These are phyloP conservation scores for Capillidium rhysosporum DNA, from an alignment of 371 early-diverging fungal species.

Conservation along the genomic window DNA sequence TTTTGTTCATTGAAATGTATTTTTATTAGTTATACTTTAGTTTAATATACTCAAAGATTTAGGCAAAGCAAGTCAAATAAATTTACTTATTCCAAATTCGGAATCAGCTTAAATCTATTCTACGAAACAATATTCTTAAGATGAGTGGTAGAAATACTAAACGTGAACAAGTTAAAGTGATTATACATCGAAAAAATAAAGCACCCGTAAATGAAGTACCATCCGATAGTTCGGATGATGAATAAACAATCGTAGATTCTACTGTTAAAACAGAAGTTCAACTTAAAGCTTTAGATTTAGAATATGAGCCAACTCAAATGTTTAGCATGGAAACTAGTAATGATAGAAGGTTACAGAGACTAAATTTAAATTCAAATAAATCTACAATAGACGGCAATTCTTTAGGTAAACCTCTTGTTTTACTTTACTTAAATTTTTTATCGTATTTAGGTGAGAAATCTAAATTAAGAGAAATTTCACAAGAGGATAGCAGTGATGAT, in stretches of 20 bases:
- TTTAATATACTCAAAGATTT: no score
- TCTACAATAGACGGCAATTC: not conserved
- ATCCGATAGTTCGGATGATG: not conserved
- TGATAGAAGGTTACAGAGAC: not conserved
- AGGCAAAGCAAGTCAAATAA: no score
- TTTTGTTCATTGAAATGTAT: no score
- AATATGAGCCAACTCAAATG: not conserved
- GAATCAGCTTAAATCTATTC: no score
- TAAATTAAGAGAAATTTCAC: not conserved
- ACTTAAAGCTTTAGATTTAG: no score
- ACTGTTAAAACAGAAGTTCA: not conserved
- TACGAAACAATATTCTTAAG: no score
- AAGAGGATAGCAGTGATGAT: not conserved
- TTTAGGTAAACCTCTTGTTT: not conserved
- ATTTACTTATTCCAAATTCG: no score
- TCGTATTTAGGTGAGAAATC: not conserved
- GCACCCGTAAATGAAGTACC: not conserved
- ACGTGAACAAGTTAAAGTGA: slow-evolving; percentile 4
- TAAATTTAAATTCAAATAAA: not conserved
- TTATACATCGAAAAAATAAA: not conserved
- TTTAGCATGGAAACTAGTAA: not conserved
- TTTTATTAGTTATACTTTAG: no score
- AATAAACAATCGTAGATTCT: not conserved
- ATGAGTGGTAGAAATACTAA: slow-evolving; percentile 3
- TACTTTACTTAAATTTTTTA: not conserved